phyloP scores from a whole-genome alignment of 2,329 filamentous ascomycete genomes.

The Juglanconis juglandina region DNA sequence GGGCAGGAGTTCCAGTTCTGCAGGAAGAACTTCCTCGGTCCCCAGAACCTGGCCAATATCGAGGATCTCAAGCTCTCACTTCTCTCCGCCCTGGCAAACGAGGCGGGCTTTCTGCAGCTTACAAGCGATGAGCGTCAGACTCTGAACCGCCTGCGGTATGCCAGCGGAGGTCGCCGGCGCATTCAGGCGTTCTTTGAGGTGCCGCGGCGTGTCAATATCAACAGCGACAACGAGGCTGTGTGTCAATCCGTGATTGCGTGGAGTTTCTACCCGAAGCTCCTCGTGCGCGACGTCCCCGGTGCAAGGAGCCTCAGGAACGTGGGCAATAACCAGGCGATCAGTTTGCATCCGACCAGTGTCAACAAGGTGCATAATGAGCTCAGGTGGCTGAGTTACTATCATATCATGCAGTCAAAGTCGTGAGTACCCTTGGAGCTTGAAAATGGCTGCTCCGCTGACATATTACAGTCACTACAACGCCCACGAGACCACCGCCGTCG shows the following conservation, averaged over 20 bases:
- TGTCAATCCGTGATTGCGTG: slow-evolving; percentile 81
- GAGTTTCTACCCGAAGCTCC: slow-evolving; percentile 92
- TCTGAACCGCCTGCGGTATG: slow-evolving; percentile 67
- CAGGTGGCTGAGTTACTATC: slow-evolving; percentile 89
- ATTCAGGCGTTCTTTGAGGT: slow-evolving; percentile 74
- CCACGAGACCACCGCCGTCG: slow-evolving; percentile 78
- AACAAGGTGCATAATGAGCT: slow-evolving; percentile 70
- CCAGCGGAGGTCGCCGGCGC: slow-evolving; percentile 54
- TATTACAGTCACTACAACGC: slow-evolving; percentile 71
- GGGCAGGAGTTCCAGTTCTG: slow-evolving; percentile 85
- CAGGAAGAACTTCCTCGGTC: slow-evolving; percentile 86
- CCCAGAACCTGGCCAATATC: slow-evolving; percentile 86
- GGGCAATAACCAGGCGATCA: slow-evolving; percentile 87
- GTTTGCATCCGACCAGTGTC: slow-evolving; percentile 81
- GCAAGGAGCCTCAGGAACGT: slow-evolving; percentile 84
- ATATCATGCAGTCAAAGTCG: slow-evolving; percentile 92
- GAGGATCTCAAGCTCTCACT: slow-evolving; percentile 95
- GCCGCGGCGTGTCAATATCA: slow-evolving; percentile 68
- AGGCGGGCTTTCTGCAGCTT: slow-evolving; percentile 72
- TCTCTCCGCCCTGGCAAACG: slow-evolving; percentile 75
- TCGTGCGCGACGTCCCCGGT: slow-evolving; percentile 68
- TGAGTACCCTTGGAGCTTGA: slow-evolving; percentile 36
- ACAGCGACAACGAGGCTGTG: slow-evolving; percentile 77
- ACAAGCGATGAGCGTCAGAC: slow-evolving; percentile 68
- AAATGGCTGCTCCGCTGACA: slow-evolving; percentile 21